A percentile compares a stretch with the other conserved stretches of the same genome.
phyloP scores from a whole-genome alignment of 768 basidiomycete genomes.

The Cantharellus anzutake region DNA sequence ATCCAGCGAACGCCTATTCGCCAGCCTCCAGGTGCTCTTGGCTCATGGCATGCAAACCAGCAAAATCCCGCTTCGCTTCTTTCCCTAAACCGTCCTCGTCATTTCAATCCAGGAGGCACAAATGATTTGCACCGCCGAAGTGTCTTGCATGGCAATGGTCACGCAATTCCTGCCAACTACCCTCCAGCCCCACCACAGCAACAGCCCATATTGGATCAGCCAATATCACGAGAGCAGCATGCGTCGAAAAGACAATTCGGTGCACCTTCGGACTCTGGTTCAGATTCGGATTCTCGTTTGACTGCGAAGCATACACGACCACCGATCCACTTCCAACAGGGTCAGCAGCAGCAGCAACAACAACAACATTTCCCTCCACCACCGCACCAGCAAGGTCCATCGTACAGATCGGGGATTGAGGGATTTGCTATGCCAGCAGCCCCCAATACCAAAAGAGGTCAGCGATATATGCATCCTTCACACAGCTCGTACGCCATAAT shows the following conservation, averaged over 20 bases:
- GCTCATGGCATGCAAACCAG: not conserved
- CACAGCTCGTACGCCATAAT: slow-evolving; percentile 23
- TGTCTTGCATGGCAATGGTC: not conserved
- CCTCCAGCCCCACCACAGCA: not conserved
- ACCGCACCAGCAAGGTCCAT: not conserved
- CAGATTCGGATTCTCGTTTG: no score
- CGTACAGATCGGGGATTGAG: no score
- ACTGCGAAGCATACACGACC: not conserved
- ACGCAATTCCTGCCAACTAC: not conserved
- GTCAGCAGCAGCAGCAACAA: slow-evolving; percentile 4
- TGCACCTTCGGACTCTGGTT: not conserved
- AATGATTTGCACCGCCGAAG: not conserved
- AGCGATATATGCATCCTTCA: slow-evolving; percentile 1
- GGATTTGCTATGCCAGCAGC: no score
- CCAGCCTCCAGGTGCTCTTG: not conserved
- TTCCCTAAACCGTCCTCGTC: not conserved
- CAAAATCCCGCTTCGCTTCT: not conserved
- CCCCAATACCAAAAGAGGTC: not conserved
- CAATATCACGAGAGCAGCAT: not conserved
- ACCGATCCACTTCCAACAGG: slow-evolving; percentile 3
- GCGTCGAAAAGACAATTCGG: not conserved
- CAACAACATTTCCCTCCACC: slow-evolving; percentile 3
- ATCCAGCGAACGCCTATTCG: slow-evolving; percentile 14
- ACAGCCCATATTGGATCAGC: not conserved
- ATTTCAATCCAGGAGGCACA: not conserved